phyloP scores from a whole-genome alignment of 208 protist genomes.

The Acanthamoeba divionensis region DNA sequence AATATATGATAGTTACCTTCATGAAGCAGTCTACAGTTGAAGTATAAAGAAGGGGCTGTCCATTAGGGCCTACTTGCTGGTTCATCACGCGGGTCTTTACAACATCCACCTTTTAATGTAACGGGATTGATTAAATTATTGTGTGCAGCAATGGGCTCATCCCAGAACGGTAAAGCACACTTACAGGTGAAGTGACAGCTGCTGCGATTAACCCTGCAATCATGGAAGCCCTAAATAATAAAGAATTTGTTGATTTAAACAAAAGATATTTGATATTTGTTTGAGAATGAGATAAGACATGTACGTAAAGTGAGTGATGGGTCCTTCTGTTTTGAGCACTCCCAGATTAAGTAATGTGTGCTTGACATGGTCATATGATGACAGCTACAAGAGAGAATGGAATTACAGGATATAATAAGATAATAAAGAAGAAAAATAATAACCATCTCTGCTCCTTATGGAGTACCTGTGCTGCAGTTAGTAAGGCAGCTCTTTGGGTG shows the following conservation, averaged over 20 bases:
- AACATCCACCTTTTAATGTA: background rate
- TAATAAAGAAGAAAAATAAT: too few relatives aligned
- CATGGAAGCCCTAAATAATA: background rate
- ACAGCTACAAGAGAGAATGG: background rate
- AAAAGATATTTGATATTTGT: background rate
- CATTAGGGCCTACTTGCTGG: background rate
- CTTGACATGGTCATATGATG: background rate
- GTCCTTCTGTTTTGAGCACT: background rate
- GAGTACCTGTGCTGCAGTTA: slow-evolving; percentile 3
- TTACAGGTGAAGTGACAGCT: background rate
- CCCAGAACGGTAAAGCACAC: background rate
- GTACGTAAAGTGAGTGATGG: background rate
- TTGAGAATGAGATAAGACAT: background rate
- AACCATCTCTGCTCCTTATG: too few relatives aligned
- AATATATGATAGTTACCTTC: background rate
- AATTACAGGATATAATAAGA: too few relatives aligned
- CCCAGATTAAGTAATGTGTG: background rate
- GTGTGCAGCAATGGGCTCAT: too few relatives aligned
- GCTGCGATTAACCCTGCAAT: slow-evolving; percentile 21
- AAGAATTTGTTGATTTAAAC: background rate
- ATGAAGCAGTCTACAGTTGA: background rate
- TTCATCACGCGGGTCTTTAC: slow-evolving; percentile 52
- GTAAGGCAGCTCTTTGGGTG: background rate
- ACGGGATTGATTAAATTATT: background rate
- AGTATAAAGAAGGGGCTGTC: background rate